phyloP scores from a whole-genome alignment of 225 moss, liverwort and hornwort species.

The Straminergon stramineum region DNA sequence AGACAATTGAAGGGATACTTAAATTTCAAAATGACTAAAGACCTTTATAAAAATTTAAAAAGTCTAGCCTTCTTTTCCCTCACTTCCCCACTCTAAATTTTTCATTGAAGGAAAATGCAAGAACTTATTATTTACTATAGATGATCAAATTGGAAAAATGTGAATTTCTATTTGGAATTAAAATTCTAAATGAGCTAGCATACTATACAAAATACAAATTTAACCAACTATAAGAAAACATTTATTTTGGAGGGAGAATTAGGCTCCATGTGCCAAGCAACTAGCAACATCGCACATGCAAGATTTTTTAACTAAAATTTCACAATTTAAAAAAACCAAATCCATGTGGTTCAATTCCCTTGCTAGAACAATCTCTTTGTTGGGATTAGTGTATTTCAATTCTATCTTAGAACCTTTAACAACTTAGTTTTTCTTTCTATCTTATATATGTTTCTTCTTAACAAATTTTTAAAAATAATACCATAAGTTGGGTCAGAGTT shows the following conservation, averaged over 20 bases:
- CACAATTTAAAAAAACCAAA: background rate
- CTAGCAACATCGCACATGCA: rapidly evolving
- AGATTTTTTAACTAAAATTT: background rate
- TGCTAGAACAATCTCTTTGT: rapidly evolving
- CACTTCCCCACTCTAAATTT: background rate
- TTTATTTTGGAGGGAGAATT: rapidly evolving
- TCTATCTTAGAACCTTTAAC: background rate
- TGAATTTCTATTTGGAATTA: background rate
- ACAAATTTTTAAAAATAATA: background rate
- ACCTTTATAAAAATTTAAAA: background rate
- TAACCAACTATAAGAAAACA: background rate
- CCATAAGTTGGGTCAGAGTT: too few relatives aligned
- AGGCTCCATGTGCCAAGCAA: rapidly evolving
- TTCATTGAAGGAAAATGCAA: background rate
- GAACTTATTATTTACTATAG: background rate
- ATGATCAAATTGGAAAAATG: background rate
- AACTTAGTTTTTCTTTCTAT: background rate
- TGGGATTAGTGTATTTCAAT: background rate
- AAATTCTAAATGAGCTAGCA: background rate
- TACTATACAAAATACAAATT: background rate
- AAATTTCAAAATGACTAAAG: background rate
- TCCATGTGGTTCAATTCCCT: background rate
- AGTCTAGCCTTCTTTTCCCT: background rate
- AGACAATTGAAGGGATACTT: background rate
- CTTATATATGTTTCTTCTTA: rapidly evolving